Percentiles rank a stretch among this genome's conserved stretches.
Conservation (phyloP, 108 stramenopile genomes). For the Halocafeteria seosinensis region DNA sequence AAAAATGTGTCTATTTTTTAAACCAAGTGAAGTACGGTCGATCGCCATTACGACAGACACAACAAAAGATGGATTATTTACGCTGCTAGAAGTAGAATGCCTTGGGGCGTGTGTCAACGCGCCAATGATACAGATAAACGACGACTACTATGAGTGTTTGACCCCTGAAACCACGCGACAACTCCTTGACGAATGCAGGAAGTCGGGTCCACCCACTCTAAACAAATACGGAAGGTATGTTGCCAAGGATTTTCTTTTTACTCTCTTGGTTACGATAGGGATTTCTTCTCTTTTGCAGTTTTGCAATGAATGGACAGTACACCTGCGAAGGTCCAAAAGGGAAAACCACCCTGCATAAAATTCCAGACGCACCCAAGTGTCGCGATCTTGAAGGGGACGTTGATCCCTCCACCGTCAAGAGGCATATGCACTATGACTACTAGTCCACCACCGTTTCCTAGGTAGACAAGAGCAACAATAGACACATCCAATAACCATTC, state of each 20-base stretch:
- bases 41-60: conserved; percentile 87
- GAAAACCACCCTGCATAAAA: conserved; percentile 61
- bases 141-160: conserved; percentile 96
- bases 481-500: too few relatives aligned
- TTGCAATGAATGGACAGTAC: conserved; percentile 99
- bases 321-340: conserved; percentile 94
- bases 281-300: too few relatives aligned
- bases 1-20: conserved; percentile 15
- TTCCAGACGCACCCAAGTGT: conserved; percentile 47
- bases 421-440: conserved; percentile 71
- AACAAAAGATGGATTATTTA: conserved; percentile 84
- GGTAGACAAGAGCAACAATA: too few relatives aligned
- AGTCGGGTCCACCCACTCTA: conserved; percentile 62
- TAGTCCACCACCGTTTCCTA: too few relatives aligned
- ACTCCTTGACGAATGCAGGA: conserved; percentile 79
- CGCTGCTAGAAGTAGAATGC: conserved; percentile 95
- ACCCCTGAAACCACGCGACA: conserved; percentile 77
- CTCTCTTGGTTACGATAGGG: too few relatives aligned
- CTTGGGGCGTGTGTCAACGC: conserved; percentile 99
- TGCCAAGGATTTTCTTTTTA: too few relatives aligned
- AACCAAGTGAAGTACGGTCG: too few relatives aligned
- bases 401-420: conserved; percentile 85
- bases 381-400: conserved; percentile 54
- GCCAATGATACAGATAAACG: conserved; percentile 97
- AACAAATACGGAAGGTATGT: conserved; percentile 98